Evolutionary conservation across 768 basidiomycete genomes (phyloP).

Genomic region (Collybiopsis luxurians): DNA sequence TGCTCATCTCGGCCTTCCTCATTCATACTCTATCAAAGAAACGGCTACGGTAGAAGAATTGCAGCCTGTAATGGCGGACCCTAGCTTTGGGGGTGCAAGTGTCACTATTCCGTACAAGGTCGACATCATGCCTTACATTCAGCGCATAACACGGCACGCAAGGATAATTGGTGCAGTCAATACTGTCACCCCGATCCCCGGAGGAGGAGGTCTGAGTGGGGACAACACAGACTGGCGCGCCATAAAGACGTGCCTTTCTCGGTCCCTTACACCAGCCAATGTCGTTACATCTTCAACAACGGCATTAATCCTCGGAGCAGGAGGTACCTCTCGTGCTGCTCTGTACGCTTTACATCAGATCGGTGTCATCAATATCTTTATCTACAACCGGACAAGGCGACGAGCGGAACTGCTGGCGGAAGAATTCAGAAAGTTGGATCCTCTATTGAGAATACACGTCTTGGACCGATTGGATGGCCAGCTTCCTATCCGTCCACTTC

Average conservation of each 20-base stretch:
- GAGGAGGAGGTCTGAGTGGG: conserved; percentile 47
- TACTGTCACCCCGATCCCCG: conserved; percentile 54
- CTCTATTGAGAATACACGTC: conserved; percentile 46
- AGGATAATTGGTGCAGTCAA: conserved; percentile 76
- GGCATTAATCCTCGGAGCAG: conserved; percentile 74
- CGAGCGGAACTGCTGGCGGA: conserved; percentile 58
- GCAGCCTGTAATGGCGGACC: conserved; percentile 38
- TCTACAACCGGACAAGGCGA: conserved; percentile 67
- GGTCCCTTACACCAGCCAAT: conserved; percentile 29
- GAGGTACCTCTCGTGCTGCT: conserved; percentile 77
- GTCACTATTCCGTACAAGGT: conserved; percentile 82
- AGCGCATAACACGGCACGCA: conserved; percentile 61
- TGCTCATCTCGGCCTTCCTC: conserved; percentile 59
- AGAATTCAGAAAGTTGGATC: conserved; percentile 44
- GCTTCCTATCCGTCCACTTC: conserved; percentile 32
- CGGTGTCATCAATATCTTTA: conserved; percentile 56
- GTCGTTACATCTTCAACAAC: conserved; percentile 28
- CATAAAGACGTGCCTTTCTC: conserved; percentile 50
- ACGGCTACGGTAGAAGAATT: conserved; percentile 48
- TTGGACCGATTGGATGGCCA: conserved; percentile 48
- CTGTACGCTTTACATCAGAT: conserved; percentile 68
- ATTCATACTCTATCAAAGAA: conserved; percentile 59
- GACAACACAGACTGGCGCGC: conserved; percentile 85
- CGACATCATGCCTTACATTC: conserved; percentile 66
- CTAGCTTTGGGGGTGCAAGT: conserved; percentile 74